phyloP scores from a whole-genome alignment of 139 green algal species.

The Penium margaritaceum region DNA sequence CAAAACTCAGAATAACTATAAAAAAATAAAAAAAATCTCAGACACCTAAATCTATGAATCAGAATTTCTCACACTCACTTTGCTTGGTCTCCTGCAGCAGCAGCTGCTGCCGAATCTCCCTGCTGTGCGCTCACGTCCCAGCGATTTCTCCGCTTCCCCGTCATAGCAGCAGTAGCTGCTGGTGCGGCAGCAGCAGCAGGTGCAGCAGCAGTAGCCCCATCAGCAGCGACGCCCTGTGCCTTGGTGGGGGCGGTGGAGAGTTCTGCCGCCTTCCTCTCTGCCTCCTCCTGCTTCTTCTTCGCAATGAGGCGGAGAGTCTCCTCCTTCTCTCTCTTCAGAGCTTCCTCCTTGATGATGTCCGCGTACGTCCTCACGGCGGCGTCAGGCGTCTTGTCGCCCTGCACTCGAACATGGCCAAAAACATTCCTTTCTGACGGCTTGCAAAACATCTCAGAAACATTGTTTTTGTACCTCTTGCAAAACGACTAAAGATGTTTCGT shows the following conservation, averaged over 20 bases:
- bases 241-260: constrained; percentile 51
- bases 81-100: constrained; percentile 9
- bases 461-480: too few relatives aligned
- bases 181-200: constrained; percentile 39
- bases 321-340: constrained; percentile 74
- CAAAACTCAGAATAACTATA: too few relatives aligned
- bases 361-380: constrained; percentile 73
- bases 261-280: constrained; percentile 40
- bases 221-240: constrained; percentile 46
- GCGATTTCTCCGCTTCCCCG: constrained; percentile 65
- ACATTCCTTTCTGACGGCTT: too few relatives aligned
- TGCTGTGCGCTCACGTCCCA: too few relatives aligned
- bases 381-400: constrained; percentile 72
- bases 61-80: constrained; percentile 46
- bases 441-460: too few relatives aligned
- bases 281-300: constrained; percentile 66
- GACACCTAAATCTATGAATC: too few relatives aligned
- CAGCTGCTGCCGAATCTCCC: background rate
- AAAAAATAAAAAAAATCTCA: too few relatives aligned
- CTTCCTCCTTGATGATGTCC: constrained; percentile 77
- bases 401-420: too few relatives aligned
- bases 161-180: constrained; percentile 21
- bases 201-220: constrained; percentile 8
- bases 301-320: constrained; percentile 87
- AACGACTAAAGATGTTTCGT: too few relatives aligned